Evolutionary conservation across 495 filamentous ascomycete species (phyloP), one percentile per base, ranked within the genome.

Genomic region (Amphirosellinia nigrospora): DNA sequence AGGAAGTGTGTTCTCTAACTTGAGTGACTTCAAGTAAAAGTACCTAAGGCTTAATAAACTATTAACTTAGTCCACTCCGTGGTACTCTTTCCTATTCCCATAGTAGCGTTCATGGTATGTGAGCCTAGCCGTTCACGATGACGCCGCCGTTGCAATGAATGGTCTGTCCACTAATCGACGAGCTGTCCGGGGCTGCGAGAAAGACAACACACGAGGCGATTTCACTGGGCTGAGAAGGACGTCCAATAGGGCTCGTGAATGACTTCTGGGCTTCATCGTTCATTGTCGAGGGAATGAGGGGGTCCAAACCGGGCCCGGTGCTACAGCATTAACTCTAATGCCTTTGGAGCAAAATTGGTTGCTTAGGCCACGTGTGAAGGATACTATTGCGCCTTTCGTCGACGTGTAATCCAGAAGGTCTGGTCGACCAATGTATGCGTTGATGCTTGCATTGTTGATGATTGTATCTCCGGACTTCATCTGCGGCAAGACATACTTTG

Each of bases 201-300:
- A 95, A 96, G n/a, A 96, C 92, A 71, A 94, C 93, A 72, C 90
- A 94, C 0, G 91, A 91, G 1, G 91, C 93, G 60, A 96, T 88
- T 83, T 94, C 93, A 70, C 86, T 90, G 1, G 91, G 92, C 81
- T 94, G 91, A 0, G 87, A 89, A 0, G 92, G 92, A 38, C 94
- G 82, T 13, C 93, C 92, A 84, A 96, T 94, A 0, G 93, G 93
- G 30, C 86, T 87, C 0, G 88, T 89, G 79, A 96, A 94, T 63
- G 89, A 82, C 77, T 93, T 87, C 82, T 92, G 86, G 0, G 89
- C 91, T 46, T 86, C 79, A 2, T 89, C 84, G 48, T 77, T 86
- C 93, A 96, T 96, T 0, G 92, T 96, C 0, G 90, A 80, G 4
- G 92, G 91, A 63, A 94, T 93, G 43, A 95, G 82, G 1, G 94